Evolutionary conservation across 1,284 basidiomycete genomes (phyloP), one percentile per base, ranked within the genome.

Genomic region (Coniferiporia sulphurascens): DNA sequence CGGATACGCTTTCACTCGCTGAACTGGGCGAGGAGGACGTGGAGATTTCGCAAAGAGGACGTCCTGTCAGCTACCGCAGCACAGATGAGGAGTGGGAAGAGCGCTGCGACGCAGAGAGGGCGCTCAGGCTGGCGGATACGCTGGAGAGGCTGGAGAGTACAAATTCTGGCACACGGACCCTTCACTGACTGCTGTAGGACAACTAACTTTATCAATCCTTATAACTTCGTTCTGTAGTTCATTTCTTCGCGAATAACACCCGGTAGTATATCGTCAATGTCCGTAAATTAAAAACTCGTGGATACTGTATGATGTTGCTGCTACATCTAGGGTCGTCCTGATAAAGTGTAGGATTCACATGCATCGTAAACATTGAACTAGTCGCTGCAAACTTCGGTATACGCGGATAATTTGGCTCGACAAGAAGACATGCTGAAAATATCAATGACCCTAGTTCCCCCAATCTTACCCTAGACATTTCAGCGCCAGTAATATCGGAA

Each of bases 31-130:
- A 10, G 38, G 38, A 8, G 38, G 27, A 27, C 27, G 27, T 27
- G 27, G 27, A 46, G n/a, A 48, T 50, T 52, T 56, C 66, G 57
- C 64, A 70, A 7, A 48, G 21, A 15, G 74, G 71, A 35, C 69
- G 78, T 45, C 81, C 81, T 34, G 65, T 79, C 58, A 85, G 82
- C 69, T 85, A 84, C 66, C 64, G 70, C 57, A 83, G 79, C 64
- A 71, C 68, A 58, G 83, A 85, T 65, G 79, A 79, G 56, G 77
- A 80, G 56, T 84, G 83, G 80, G 79, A 85, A 62, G 78, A 75
- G 58, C 73, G 78, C 41, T 72, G 76, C 61, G 77, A 84, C 69
- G 80, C 78, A 15, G 77, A 81, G 56, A 71, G 81, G 53, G 82
- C 83, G 6, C 70, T 74, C 58, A 70, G 70, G 50, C 70, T 86